Percentiles rank a stretch among this genome's conserved stretches.
Evolutionary conservation across 306 rosid genomes (phyloP).

Genomic region (Myrica gale): DNA sequence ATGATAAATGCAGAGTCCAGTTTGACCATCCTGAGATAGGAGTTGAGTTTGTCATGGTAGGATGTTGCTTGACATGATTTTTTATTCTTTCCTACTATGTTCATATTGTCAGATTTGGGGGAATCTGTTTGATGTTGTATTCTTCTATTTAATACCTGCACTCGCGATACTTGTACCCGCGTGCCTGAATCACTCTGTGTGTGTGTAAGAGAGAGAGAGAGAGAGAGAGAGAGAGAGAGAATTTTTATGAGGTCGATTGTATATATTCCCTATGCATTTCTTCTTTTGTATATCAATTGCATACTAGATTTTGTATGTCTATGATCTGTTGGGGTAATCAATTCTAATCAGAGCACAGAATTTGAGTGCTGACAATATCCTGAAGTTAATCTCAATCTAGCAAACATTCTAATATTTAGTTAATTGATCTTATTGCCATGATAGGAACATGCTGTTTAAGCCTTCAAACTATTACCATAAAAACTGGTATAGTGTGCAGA

Average conservation of each 20-base stretch:
- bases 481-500: neutral
- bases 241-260: neutral
- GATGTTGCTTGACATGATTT: slow-evolving; percentile 23
- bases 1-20: slow-evolving; percentile 83
- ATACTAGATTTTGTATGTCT: neutral
- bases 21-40: slow-evolving; percentile 86
- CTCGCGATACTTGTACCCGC: neutral
- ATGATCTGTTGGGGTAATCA: neutral
- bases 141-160: neutral
- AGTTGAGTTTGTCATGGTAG: slow-evolving; percentile 84
- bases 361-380: neutral
- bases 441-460: neutral
- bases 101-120: neutral
- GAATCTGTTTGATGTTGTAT: neutral
- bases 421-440: neutral
- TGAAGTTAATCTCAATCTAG: neutral
- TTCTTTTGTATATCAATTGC: neutral
- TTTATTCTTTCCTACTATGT: neutral
- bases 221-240: neutral
- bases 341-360: neutral
- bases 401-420: neutral
- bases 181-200: neutral
- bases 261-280: neutral
- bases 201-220: neutral
- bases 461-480: neutral